Evolutionary conservation across 306 rosid genomes (phyloP), one percentile per base, ranked within the genome.

Genomic region (Erythrophleum fordii): DNA sequence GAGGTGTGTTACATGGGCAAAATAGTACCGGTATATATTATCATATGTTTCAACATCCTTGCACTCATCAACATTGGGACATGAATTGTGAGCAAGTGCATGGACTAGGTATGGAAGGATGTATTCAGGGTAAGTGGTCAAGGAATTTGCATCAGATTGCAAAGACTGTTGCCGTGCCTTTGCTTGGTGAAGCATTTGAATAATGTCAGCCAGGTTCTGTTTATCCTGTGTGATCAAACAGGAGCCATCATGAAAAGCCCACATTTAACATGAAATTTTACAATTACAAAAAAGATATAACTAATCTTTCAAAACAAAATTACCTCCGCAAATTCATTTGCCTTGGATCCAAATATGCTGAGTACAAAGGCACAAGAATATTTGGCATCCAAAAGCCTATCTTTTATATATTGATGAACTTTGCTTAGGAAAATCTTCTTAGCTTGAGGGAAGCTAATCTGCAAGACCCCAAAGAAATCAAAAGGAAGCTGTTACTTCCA

Each of bases 51-150:
- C 86, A 82, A 88, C 92, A 77, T 93, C 98, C 90, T 89, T 93
- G 91, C 93, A 90, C 80, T 93, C 98, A 68, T 93, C 98, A 87
- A 92, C 64, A 78, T 89, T 82, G 73, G 99, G 99, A 67, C 99
- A 95, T 55, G 90, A 84, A 89, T 83, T 85, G 89, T 91, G 97
- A 75, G 98, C 99, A 88, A 95, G 93, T 44, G 84, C 89, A 87
- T 95, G 99, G 82, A 95, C 91, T 79, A 95, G 82, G 89, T 87
- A 90, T 59, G 97, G 91, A 67, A 95, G 85, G 80, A 95, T 92
- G 89, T 82, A 82, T 85, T 92, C 99, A 49, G 97, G 98, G 85
- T 88, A 93, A 64, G 87, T 65, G 62, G 88, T 82, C 77, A 80
- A 77, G 75, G 98, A 84, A 85, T 87, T 90, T 34, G 89, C 86